Base-by-base conservation (phyloP, 495 filamentous ascomycete species). In the Xylaria castorea region DNA sequence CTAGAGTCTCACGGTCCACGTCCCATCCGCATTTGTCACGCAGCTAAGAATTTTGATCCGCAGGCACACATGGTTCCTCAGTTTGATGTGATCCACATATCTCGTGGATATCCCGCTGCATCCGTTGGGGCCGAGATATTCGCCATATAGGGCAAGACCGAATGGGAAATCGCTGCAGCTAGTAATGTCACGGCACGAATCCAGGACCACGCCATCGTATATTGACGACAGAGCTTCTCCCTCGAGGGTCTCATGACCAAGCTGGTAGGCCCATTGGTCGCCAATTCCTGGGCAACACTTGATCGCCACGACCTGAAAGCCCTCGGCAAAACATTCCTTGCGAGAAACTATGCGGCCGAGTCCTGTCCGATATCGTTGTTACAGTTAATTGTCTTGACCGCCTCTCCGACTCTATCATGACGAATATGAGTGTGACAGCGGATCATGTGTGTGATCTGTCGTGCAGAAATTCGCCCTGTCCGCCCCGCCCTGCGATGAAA, bases 151-250 rank as follows among this genome's bases (percentile, higher is more conserved):
- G n/a, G 70, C 66, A 14, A 75, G 78, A 53, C 82, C 76, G 50
- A 80, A 75, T 2, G 80, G 81, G 72, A 82, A 83, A 60, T 81
- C 80, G 42, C 72, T 76, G 78, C 80, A 78, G 46, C 72, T 73
- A 62, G 79, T 73, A 18, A 75, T 75, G 36, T 75, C 75, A 62
- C 79, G 71, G 38, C 71, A 77, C 9, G 75, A 77, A 69, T 80
- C 81, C 32, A 77, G 70, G 18, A 76, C 48, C 18, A 75, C 73
- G 30, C 79, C 74, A 20, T 75, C 68, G 74, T 79, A 76, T 5
- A 78, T 73, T 5, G 74, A 78, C 3, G 75, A 75, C 12, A 70
- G 73, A 18, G 74, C 70, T 48, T 75, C 74, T 9, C 75, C 72
- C 51, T 73, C 76, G 30, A 69, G 62, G 18, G 44, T 22, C 57